Base-by-base conservation (phyloP, 306 rosid genomes). In the Medicago lupulina region DNA sequence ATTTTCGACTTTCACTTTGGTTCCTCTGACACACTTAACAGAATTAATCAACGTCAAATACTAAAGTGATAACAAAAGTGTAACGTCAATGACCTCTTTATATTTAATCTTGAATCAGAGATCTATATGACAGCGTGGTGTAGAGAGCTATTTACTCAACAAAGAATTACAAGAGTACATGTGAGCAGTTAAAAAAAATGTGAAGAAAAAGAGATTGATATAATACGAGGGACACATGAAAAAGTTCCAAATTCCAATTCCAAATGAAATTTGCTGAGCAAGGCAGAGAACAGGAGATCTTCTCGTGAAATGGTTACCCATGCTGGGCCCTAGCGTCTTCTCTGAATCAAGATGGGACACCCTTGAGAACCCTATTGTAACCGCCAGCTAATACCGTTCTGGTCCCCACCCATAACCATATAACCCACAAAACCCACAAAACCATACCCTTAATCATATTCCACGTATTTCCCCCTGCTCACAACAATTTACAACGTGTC, bases 381-480 rank as follows among this genome's bases (percentile, higher is more conserved):
- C 95, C 82, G 90, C 87, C 87, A 86, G 92, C 90, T 90, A 83
- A 82, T 70, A 51, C 85, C 74, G 59, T 79, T 77, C 90, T 84
- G 90, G 80, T 85, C 82, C 79, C 83, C 79, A 76, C 83, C 87
- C 16, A 17, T 54, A 54, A 54, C 60, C 60, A 7, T 38, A 80
- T 61, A 11, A 74, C 50, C 47, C 74, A 73, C 1, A 59, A 40
- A 47, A 21, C 51, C 79, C 81, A 60, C 82, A 55, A 76, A 67
- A 71, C 76, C 70, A 21, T 54, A 9, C 70, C 73, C 72, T 78
- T 59, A 68, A 67, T 79, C 67, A 31, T 74, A 25, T 59, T 81
- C 84, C 91, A 70, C 74, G 87, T 83, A 76, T 3, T 55, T 14
- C 36, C 44, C 51, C 34, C 18, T 11, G 0, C 28, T 66, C 46